These are phyloP conservation scores for Lablab purpureus DNA, from an alignment of 306 rosid genomes.

Conservation along the genomic window DNA sequence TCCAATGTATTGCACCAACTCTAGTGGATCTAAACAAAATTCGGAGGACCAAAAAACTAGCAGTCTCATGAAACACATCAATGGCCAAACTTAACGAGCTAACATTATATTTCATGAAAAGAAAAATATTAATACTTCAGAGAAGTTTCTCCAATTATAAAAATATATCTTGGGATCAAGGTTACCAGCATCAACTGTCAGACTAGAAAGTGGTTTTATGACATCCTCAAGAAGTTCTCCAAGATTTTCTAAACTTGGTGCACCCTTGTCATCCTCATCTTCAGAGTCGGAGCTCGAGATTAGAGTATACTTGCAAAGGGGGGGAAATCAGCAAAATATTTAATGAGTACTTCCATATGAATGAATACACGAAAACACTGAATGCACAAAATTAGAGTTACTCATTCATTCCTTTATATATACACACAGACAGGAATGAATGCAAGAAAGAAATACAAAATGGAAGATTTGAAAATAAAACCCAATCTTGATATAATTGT, in stretches of 20 bases:
- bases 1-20: not conserved
- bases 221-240: conserved; percentile 62
- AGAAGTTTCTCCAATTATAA: not conserved
- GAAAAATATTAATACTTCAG: not conserved
- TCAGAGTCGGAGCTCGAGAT: conserved; percentile 78
- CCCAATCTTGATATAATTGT: not conserved
- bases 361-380: not conserved
- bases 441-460: not conserved
- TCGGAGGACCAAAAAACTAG: not conserved
- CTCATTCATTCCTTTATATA: too few relatives aligned
- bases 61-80: not conserved
- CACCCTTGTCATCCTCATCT: conserved; percentile 55
- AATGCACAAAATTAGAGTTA: too few relatives aligned
- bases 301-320: conserved; percentile 55
- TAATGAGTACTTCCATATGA: not conserved
- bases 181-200: conserved; percentile 63
- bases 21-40: not conserved
- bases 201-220: conserved; percentile 65
- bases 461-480: too few relatives aligned
- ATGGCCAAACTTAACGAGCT: not conserved
- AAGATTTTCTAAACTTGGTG: conserved; percentile 42
- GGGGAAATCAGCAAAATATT: not conserved
- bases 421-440: not conserved
- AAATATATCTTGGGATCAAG: not conserved
- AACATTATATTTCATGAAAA: not conserved